Percentiles rank a stretch among this genome's conserved stretches.
phyloP scores from a whole-genome alignment of 306 rosid species.

The Urtica urens region DNA sequence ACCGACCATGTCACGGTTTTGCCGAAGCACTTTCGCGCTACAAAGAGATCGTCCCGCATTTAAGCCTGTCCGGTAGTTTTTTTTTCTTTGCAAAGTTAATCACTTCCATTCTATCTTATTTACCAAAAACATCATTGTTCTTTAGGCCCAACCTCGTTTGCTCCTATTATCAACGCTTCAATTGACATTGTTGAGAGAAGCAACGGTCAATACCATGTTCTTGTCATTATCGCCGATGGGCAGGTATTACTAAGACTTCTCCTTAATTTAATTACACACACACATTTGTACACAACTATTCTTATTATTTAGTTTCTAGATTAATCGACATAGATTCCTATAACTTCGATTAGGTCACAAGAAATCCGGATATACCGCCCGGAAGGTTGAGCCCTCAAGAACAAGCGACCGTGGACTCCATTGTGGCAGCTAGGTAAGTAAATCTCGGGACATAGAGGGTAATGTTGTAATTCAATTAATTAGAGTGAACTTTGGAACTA shows the following conservation, averaged over 20 bases:
- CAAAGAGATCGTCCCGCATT: constrained; percentile 61
- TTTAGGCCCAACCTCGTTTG: constrained; percentile 93
- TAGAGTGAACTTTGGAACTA: too few species aligned
- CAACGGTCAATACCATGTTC: constrained; percentile 90
- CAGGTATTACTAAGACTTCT: constrained; percentile 47
- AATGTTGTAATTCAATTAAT: constrained; percentile 9
- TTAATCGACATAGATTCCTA: background rate
- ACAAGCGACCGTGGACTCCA: constrained; percentile 60
- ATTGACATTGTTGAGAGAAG: constrained; percentile 66
- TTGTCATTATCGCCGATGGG: constrained; percentile 94
- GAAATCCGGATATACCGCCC: constrained; percentile 51
- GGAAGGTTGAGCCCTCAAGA: constrained; percentile 73
- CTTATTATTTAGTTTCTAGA: background rate
- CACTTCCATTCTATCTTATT: background rate
- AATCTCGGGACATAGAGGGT: constrained; percentile 8
- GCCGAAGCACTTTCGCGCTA: constrained; percentile 79
- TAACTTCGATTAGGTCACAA: constrained; percentile 42
- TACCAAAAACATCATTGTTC: too few species aligned
- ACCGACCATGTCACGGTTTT: constrained; percentile 59
- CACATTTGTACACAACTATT: too few species aligned
- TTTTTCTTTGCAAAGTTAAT: constrained; percentile 10
- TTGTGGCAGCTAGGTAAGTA: constrained; percentile 77
- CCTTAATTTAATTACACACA: too few species aligned
- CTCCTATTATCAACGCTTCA: constrained; percentile 77
- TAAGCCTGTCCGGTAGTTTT: constrained; percentile 87